A percentile compares a stretch with the other conserved stretches of the same genome.
Conservation (phyloP, 257 asterid genomes). For the Coffea eugenioides region DNA sequence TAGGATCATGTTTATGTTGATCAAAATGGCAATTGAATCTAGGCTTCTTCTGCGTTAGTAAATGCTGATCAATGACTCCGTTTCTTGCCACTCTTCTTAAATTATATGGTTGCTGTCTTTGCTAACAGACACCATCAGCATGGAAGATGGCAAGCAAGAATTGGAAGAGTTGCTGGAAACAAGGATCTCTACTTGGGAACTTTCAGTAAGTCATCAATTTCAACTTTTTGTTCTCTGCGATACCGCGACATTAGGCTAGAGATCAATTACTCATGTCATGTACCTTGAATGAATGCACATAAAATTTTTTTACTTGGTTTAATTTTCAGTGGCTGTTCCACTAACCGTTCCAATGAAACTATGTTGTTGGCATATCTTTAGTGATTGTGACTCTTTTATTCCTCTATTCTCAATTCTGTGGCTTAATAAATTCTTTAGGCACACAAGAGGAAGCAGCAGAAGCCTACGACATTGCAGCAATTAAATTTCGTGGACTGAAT, state of each 20-base stretch:
- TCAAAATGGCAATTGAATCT: not conserved
- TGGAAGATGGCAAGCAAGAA: slow-evolving; percentile 98
- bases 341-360: not conserved
- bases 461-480: slow-evolving; percentile 93
- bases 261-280: not conserved
- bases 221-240: no score
- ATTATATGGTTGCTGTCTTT: not conserved
- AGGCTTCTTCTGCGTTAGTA: not conserved
- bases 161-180: slow-evolving; percentile 94
- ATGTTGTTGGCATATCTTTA: not conserved
- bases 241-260: not conserved
- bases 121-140: slow-evolving; percentile 78
- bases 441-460: slow-evolving; percentile 97
- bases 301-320: not conserved
- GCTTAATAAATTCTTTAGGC: slow-evolving; percentile 27
- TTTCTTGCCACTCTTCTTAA: not conserved
- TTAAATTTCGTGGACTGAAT: slow-evolving; percentile 72
- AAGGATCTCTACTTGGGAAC: slow-evolving; percentile 92
- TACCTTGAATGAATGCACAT: not conserved
- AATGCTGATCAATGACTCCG: not conserved
- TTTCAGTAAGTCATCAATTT: slow-evolving; percentile 50
- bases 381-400: no score
- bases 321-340: not conserved
- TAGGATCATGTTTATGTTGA: not conserved
- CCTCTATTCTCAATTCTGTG: not conserved